phyloP scores from a whole-genome alignment of 441 rosid genomes.

The Corymbia calophylla region DNA sequence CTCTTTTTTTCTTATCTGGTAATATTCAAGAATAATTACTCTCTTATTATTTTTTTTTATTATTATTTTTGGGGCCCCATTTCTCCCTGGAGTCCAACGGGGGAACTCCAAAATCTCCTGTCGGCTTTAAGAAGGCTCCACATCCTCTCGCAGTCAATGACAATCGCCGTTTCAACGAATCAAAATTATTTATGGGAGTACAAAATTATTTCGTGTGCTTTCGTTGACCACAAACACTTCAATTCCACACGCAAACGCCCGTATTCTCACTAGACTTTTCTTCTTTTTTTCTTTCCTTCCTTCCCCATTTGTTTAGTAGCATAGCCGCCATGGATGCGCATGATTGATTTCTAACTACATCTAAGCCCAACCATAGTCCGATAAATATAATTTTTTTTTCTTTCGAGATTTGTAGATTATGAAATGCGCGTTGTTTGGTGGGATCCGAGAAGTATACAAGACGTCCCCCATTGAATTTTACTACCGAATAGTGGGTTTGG shows the following conservation, averaged over 20 bases:
- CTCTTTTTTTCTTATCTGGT: too few relatives aligned
- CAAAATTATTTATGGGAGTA: too few relatives aligned
- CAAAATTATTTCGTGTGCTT: neutral
- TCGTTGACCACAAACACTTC: neutral
- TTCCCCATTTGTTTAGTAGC: neutral
- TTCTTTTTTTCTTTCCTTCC: neutral
- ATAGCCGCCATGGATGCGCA: neutral
- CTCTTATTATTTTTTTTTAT: too few relatives aligned
- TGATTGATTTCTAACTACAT: neutral
- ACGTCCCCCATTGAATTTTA: too few relatives aligned
- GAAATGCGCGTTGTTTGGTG: neutral
- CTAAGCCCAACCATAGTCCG: neutral
- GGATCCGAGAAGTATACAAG: neutral
- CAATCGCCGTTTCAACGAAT: neutral
- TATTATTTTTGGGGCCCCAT: neutral
- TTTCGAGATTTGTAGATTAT: neutral
- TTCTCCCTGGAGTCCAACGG: neutral
- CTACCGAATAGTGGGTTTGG: rapidly evolving
- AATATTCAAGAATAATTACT: neutral
- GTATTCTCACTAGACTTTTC: neutral
- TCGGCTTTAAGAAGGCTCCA: neutral
- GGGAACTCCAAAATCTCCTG: neutral
- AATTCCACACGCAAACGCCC: neutral
- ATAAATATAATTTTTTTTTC: neutral
- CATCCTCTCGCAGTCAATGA: neutral